Conservation (phyloP, 164 flowering plant species). For the Macadamia integrifolia region DNA sequence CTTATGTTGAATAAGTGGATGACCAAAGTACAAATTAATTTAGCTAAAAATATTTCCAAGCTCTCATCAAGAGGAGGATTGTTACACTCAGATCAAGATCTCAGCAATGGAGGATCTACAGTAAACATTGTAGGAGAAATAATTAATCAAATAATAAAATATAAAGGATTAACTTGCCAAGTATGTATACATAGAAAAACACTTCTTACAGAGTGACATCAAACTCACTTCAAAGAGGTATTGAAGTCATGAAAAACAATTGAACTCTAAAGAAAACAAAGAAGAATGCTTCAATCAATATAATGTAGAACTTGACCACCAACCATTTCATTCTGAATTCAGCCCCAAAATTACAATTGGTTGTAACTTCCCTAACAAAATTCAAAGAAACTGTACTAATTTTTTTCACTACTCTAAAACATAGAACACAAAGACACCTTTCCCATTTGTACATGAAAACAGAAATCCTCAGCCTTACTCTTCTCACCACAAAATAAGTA, state of each 20-base stretch:
- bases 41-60: slow-evolving; percentile 28
- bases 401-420: too few relatives aligned
- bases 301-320: neutral
- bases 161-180: too few relatives aligned
- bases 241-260: neutral
- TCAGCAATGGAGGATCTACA: slow-evolving; percentile 27
- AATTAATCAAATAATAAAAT: slow-evolving; percentile 8
- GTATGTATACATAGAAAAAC: too few relatives aligned
- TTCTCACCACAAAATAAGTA: neutral
- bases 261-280: neutral
- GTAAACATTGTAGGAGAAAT: slow-evolving; percentile 20
- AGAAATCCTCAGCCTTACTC: neutral
- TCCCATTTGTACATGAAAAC: neutral
- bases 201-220: too few relatives aligned
- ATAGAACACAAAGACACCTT: neutral
- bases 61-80: slow-evolving; percentile 24
- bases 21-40: slow-evolving; percentile 28
- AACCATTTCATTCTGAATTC: neutral
- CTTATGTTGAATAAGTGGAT: slow-evolving; percentile 15
- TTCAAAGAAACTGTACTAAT: too few relatives aligned
- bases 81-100: slow-evolving; percentile 29
- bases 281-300: neutral
- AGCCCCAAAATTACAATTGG: neutral
- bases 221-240: too few relatives aligned
- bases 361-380: neutral